A percentile compares a stretch with the other conserved stretches of the same genome.
phyloP scores from a whole-genome alignment of 2,329 filamentous ascomycete species.

The Fusarium chuoi region DNA sequence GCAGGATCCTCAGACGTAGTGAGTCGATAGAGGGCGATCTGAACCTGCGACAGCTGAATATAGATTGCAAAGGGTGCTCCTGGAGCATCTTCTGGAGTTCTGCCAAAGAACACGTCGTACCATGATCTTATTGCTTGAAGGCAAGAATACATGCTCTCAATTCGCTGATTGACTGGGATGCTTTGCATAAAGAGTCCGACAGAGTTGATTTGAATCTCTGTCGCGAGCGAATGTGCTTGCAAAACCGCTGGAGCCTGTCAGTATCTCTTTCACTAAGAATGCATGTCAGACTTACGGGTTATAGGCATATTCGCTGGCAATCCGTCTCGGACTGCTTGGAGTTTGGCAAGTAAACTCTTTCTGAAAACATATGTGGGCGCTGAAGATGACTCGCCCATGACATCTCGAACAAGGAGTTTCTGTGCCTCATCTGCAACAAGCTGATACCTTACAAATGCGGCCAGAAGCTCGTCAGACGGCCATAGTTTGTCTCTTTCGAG shows the following conservation, averaged over 20 bases:
- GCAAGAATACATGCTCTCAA: slow-evolving; percentile 51
- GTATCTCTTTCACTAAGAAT: not conserved
- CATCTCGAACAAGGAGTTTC: slow-evolving; percentile 46
- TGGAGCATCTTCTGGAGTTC: slow-evolving; percentile 45
- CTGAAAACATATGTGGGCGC: slow-evolving; percentile 49
- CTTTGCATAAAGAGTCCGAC: slow-evolving; percentile 47
- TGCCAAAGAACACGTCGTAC: slow-evolving; percentile 51
- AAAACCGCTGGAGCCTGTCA: slow-evolving; percentile 43
- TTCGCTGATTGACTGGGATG: slow-evolving; percentile 47
- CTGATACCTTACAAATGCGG: slow-evolving; percentile 50
- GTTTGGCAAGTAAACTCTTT: slow-evolving; percentile 44
- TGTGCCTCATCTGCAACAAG: slow-evolving; percentile 54
- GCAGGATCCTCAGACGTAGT: slow-evolving; percentile 52
- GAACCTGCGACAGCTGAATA: slow-evolving; percentile 49
- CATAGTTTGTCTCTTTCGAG: slow-evolving; percentile 59
- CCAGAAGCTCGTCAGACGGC: slow-evolving; percentile 60
- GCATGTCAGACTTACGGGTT: slow-evolving; percentile 41
- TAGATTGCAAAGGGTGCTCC: slow-evolving; percentile 50
- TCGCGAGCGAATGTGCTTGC: slow-evolving; percentile 44
- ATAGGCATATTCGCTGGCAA: slow-evolving; percentile 39
- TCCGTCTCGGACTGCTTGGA: slow-evolving; percentile 42
- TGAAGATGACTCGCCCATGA: slow-evolving; percentile 40
- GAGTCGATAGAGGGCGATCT: slow-evolving; percentile 53
- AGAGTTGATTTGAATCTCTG: slow-evolving; percentile 48
- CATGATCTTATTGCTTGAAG: slow-evolving; percentile 50